Conservation (phyloP, 2,329 filamentous ascomycete genomes). For the Xylariaceae sp. region DNA sequence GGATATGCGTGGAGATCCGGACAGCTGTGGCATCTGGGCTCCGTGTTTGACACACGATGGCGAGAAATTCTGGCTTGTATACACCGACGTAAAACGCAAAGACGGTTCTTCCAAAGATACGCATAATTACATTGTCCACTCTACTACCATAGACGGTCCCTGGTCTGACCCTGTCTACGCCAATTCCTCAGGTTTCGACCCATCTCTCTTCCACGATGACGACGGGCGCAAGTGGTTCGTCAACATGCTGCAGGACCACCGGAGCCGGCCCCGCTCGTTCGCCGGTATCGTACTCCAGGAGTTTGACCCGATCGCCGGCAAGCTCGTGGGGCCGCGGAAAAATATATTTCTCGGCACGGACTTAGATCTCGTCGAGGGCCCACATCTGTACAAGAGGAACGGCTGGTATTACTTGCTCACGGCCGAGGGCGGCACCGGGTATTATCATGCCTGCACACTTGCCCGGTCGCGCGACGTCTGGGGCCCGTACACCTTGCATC, state of each 20-base stretch:
- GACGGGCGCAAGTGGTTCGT: slow-evolving; percentile 52
- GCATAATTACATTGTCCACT: slow-evolving; percentile 57
- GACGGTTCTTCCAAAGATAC: slow-evolving; percentile 61
- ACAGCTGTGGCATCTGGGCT: slow-evolving; percentile 59
- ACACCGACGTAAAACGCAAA: slow-evolving; percentile 62
- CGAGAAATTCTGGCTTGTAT: slow-evolving; percentile 56
- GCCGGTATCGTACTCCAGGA: slow-evolving; percentile 55
- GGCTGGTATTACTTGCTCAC: slow-evolving; percentile 56
- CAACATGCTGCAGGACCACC: slow-evolving; percentile 54
- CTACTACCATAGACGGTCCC: slow-evolving; percentile 48
- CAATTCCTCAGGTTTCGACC: slow-evolving; percentile 59
- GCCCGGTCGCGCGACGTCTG: slow-evolving; percentile 47
- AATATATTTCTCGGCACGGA: slow-evolving; percentile 52
- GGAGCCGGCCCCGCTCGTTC: slow-evolving; percentile 43
- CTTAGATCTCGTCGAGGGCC: slow-evolving; percentile 49
- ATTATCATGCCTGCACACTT: slow-evolving; percentile 56
- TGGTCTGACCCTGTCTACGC: slow-evolving; percentile 57
- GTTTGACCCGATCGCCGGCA: slow-evolving; percentile 44
- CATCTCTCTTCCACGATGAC: slow-evolving; percentile 53
- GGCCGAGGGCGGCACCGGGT: slow-evolving; percentile 56
- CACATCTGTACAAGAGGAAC: slow-evolving; percentile 53
- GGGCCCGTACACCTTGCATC: slow-evolving; percentile 58
- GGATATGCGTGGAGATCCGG: slow-evolving; percentile 54
- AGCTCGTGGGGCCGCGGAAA: slow-evolving; percentile 50
- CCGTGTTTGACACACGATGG: slow-evolving; percentile 59